Evolutionary conservation across 2,329 filamentous ascomycete species (phyloP).

Genomic region (Phyllosticta citribraziliensis): DNA sequence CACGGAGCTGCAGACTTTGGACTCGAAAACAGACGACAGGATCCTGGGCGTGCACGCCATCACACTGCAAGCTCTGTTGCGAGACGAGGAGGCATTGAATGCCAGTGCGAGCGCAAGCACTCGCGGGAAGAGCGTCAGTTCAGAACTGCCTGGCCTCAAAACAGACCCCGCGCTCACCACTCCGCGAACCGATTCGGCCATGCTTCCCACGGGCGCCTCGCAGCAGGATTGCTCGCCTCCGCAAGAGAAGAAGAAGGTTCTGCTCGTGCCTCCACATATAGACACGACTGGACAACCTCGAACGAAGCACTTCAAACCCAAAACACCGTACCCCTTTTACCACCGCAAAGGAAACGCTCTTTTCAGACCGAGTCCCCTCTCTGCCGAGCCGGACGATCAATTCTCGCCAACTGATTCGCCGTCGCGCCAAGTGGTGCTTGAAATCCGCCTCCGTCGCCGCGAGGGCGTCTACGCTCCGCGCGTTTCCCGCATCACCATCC

Average conservation of each 20-base stretch:
- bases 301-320: not conserved
- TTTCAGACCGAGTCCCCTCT: not conserved
- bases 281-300: not conserved
- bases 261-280: constrained; percentile 3
- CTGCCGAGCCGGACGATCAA: not conserved
- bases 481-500: constrained; percentile 4
- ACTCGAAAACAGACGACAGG: constrained; percentile 3
- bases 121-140: constrained; percentile 1
- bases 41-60: constrained; percentile 12
- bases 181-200: not conserved
- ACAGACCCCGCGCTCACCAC: not conserved
- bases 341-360: constrained; percentile 5
- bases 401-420: not conserved
- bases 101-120: not conserved
- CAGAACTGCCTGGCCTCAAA: not conserved
- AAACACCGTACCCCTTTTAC: constrained; percentile 7
- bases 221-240: not conserved
- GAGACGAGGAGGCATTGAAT: constrained; percentile 6
- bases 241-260: constrained; percentile 3
- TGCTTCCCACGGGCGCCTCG: not conserved
- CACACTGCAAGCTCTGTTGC: constrained; percentile 11
- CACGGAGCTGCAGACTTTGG: not conserved
- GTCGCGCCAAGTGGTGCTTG: not conserved
- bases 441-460: constrained; percentile 4
- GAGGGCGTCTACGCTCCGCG: not conserved